phyloP scores from a whole-genome alignment of 345 rosid species.

The Citrus maxima region DNA sequence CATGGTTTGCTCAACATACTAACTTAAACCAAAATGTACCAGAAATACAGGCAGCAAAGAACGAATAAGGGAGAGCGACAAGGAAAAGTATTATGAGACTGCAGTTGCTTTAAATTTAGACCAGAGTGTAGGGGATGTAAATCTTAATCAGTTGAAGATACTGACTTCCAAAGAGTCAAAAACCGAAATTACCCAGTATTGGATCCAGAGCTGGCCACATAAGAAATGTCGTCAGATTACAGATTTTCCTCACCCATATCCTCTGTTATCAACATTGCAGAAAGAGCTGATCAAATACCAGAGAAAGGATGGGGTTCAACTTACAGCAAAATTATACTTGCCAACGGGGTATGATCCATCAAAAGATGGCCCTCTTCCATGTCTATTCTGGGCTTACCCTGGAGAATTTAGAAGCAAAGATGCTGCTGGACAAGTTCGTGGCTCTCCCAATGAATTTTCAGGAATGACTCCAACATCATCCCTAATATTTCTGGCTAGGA shows the following conservation, averaged over 20 bases:
- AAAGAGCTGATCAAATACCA: constrained; percentile 97
- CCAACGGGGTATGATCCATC: constrained; percentile 87
- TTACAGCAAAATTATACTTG: constrained; percentile 89
- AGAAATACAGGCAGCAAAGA: constrained; percentile 92
- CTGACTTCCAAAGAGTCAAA: constrained; percentile 89
- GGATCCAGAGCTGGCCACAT: constrained; percentile 80
- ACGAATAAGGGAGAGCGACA: constrained; percentile 96
- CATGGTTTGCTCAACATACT: constrained; percentile 7
- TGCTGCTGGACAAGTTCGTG: constrained; percentile 99
- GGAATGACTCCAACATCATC: constrained; percentile 93
- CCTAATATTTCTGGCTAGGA: constrained; percentile 98
- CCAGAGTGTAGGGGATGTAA: constrained; percentile 68
- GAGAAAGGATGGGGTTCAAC: constrained; percentile 95
- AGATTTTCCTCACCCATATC: constrained; percentile 91
- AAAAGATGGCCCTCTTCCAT: constrained; percentile 88
- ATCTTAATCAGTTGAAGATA: constrained; percentile 64
- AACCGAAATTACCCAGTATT: constrained; percentile 91
- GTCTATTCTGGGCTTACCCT: constrained; percentile 94
- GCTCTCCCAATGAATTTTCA: constrained; percentile 97
- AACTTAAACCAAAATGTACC: constrained; percentile 36
- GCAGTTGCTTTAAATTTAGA: constrained; percentile 93
- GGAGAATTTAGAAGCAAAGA: constrained; percentile 99
- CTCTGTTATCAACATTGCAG: constrained; percentile 84
- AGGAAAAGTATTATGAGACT: constrained; percentile 77
- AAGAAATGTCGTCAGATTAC: constrained; percentile 76